Evolutionary conservation across 352 stramenopile genomes (phyloP).

Genomic region (Globisporangium takayamanum): DNA sequence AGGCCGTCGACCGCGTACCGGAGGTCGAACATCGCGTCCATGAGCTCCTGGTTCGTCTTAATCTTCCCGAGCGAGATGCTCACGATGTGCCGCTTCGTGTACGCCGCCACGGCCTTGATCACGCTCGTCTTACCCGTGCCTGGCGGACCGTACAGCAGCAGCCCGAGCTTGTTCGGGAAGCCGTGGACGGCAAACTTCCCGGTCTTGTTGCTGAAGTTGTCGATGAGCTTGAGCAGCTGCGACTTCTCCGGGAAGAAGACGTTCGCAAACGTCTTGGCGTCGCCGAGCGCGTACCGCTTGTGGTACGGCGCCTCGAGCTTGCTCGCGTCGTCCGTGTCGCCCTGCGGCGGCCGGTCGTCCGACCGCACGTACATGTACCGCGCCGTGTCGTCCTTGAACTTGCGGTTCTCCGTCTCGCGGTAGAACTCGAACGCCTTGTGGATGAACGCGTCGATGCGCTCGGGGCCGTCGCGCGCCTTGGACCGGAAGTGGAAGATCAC

Average conservation of each 20-base stretch:
- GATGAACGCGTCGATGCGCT: conserved; percentile 30
- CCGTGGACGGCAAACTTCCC: no score
- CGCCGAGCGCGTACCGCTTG: conserved; percentile 63
- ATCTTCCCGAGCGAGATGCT: conserved; percentile 44
- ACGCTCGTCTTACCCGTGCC: conserved; percentile 84
- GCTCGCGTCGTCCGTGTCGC: conserved; percentile 8
- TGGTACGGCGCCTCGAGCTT: conserved; percentile 17
- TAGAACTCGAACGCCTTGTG: conserved; percentile 27
- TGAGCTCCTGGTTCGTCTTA: conserved; percentile 55
- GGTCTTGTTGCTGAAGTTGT: no score
- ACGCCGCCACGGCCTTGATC: conserved; percentile 74
- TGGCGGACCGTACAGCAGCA: conserved; percentile 76
- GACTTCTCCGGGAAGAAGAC: no score
- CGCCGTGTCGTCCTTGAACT: conserved; percentile 21
- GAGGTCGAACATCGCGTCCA: conserved; percentile 46
- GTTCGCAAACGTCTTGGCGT: conserved; percentile 44
- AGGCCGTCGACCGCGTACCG: conserved; percentile 26
- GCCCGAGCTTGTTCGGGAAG: conserved; percentile 12
- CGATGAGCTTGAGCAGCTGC: no score
- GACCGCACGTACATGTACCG: conserved; percentile 42
- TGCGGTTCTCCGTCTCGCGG: conserved; percentile 4
- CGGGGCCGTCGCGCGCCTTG: conserved; percentile 15
- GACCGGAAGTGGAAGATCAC: no score
- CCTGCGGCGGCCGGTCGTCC: conserved; percentile 11
- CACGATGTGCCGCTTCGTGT: conserved; percentile 60